These are phyloP conservation scores for Phytophthora niederhauseri DNA, from an alignment of 352 stramenopile species.

Conservation along the genomic window DNA sequence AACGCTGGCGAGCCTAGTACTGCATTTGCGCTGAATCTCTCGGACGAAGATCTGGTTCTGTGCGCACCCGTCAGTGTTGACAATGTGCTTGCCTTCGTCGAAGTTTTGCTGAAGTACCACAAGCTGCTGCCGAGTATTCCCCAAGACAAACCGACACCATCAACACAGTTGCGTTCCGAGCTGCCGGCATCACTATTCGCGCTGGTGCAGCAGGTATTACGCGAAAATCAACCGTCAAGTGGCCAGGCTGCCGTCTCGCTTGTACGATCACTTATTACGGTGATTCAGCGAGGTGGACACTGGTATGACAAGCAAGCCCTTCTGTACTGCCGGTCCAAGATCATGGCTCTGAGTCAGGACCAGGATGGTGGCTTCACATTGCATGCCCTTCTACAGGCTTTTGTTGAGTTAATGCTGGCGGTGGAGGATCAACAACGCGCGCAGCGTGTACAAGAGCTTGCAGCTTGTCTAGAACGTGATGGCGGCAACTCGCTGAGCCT, in stretches of 20 bases:
- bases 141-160: neutral
- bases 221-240: conserved; percentile 61
- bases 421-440: conserved; percentile 76
- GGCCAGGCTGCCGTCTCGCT: conserved; percentile 62
- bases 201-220: conserved; percentile 73
- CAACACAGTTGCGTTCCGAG: conserved; percentile 54
- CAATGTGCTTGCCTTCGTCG: conserved; percentile 70
- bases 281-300: conserved; percentile 62
- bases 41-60: conserved; percentile 77
- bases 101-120: conserved; percentile 62
- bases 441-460: conserved; percentile 56
- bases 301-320: conserved; percentile 79
- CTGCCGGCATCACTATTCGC: conserved; percentile 71
- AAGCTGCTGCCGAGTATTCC: conserved; percentile 21
- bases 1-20: conserved; percentile 39
- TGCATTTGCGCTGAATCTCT: conserved; percentile 64
- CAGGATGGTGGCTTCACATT: conserved; percentile 81
- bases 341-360: conserved; percentile 84
- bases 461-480: conserved; percentile 60
- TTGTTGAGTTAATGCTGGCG: conserved; percentile 85
- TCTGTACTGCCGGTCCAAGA: conserved; percentile 87
- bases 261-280: conserved; percentile 65
- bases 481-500: conserved; percentile 50
- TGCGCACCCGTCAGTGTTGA: conserved; percentile 65
- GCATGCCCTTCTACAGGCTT: conserved; percentile 73